Evolutionary conservation across 371 early-diverging fungal species (phyloP).

Genomic region (Amoeboaphelidium protococcarum): DNA sequence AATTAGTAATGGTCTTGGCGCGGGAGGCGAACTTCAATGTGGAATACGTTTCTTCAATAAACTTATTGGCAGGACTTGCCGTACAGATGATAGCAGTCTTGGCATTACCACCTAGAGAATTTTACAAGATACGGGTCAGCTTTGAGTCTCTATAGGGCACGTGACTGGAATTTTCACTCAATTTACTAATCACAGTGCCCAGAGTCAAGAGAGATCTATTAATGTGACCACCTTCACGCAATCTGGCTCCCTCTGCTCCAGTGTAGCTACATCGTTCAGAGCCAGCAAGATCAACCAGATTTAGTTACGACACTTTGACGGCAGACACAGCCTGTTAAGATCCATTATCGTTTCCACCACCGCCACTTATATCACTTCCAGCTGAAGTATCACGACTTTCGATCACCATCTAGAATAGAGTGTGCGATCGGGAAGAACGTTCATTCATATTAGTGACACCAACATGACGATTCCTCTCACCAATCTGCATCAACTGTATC

Average conservation of each 20-base stretch:
- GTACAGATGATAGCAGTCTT: constrained; percentile 39
- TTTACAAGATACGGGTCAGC: constrained; percentile 37
- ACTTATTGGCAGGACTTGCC: constrained; percentile 22
- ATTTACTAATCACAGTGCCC: constrained; percentile 23
- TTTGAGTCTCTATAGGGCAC: constrained; percentile 35
- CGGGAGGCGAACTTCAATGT: constrained; percentile 47
- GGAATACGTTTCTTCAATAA: constrained; percentile 27
- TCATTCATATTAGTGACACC: constrained; percentile 27
- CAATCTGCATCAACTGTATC: constrained; percentile 5
- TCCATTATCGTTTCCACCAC: not conserved
- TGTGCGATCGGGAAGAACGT: constrained; percentile 21
- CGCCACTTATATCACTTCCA: constrained; percentile 1
- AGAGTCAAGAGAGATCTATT: constrained; percentile 29
- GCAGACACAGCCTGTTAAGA: constrained; percentile 3
- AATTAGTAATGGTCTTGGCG: constrained; percentile 34
- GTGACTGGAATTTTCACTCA: constrained; percentile 15
- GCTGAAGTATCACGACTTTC: constrained; percentile 4
- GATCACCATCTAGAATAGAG: constrained; percentile 19
- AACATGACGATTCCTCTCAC: constrained; percentile 18
- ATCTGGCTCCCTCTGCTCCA: constrained; percentile 22
- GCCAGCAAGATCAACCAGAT: constrained; percentile 39
- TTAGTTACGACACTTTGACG: constrained; percentile 9
- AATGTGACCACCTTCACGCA: constrained; percentile 34
- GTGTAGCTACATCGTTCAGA: constrained; percentile 27
- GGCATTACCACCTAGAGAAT: constrained; percentile 41